Percentiles rank a stretch among this genome's conserved stretches.
Conservation (phyloP, 805 yeast genomes). For the Suhomyces vadensis region DNA sequence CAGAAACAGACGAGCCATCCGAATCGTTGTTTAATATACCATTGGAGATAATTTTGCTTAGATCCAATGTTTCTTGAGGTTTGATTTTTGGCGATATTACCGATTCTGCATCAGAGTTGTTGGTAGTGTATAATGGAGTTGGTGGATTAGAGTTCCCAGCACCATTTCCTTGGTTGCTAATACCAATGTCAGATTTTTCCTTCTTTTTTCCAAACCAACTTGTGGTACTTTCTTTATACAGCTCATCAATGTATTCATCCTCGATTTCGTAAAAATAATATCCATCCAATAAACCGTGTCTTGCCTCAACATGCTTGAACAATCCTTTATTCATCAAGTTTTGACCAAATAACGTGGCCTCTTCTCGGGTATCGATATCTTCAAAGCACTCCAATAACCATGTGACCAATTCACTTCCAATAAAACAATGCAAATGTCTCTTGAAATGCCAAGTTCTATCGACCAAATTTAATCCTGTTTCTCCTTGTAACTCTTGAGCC, state of each 20-base stretch:
- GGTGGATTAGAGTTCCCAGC: neutral
- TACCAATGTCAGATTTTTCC: constrained; percentile 3
- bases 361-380: constrained; percentile 80
- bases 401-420: constrained; percentile 81
- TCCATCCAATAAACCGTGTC: constrained; percentile 88
- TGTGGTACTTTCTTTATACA: constrained; percentile 21
- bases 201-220: constrained; percentile 37
- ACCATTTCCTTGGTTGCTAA: neutral
- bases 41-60: constrained; percentile 21
- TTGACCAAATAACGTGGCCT: constrained; percentile 81
- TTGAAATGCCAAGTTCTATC: constrained; percentile 93
- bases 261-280: constrained; percentile 82
- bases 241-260: constrained; percentile 49
- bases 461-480: constrained; percentile 62
- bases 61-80: constrained; percentile 20
- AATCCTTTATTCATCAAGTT: constrained; percentile 68
- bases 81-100: constrained; percentile 25
- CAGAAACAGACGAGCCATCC: constrained; percentile 26
- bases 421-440: constrained; percentile 70
- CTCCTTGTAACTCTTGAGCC: constrained; percentile 66
- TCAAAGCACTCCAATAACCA: constrained; percentile 81
- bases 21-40: constrained; percentile 11
- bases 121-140: constrained; percentile 18
- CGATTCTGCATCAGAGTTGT: constrained; percentile 31
- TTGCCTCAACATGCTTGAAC: constrained; percentile 76